Base-by-base conservation (phyloP, 2,329 filamentous ascomycete species). In the Triangularia verruculosa region DNA sequence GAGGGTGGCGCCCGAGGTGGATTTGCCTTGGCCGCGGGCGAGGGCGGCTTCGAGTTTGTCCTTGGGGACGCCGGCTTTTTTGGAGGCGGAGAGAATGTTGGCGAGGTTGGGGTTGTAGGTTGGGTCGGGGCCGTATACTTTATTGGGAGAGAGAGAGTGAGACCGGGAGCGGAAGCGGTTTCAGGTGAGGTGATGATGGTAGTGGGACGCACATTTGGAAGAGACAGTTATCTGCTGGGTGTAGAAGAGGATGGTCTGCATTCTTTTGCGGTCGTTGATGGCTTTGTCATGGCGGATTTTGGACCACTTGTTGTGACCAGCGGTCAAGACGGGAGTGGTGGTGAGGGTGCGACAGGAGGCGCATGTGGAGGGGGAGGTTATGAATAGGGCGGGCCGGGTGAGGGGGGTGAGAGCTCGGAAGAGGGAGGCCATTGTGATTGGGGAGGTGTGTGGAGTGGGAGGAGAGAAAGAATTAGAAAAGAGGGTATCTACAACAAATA, bases 281-380 rank as follows among this genome's bases (percentile, higher is more conserved):
- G 89, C 93, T 77, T 99, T 99, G 76, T 95, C 92, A 76, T 98
- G 95, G 74, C 89, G 91, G 78, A 97, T 98, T 73, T 95, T 96
- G 63, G 92, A 93, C 95, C 95, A 99, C 75, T 93, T 90, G 77
- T 89, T 97, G 78, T 97, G 93, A 13, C 93, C 93, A 24, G 89
- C 88, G 65, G 78, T 77, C 13, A 77, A 72, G 7, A 71, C 63
- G 8, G 80, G 68, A 15, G 79, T 81, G 15, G 79, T 79, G 61
- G 75, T 75, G 64, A 89, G 81, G 34, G 75, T 72, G 61, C 84
- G 82, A 67, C 81, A 85, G 75, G 76, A 76, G 43, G 75, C 76
- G 68, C 83, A 86, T 68, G 82, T 64, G 22, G 60, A 63, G n/a
- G 39, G n/a, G 63, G 61, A 32, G 65, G 60, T 47, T 57, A 58